These are phyloP conservation scores for Gastrolobium bilobum DNA, from an alignment of 306 rosid genomes.

Conservation along the genomic window DNA sequence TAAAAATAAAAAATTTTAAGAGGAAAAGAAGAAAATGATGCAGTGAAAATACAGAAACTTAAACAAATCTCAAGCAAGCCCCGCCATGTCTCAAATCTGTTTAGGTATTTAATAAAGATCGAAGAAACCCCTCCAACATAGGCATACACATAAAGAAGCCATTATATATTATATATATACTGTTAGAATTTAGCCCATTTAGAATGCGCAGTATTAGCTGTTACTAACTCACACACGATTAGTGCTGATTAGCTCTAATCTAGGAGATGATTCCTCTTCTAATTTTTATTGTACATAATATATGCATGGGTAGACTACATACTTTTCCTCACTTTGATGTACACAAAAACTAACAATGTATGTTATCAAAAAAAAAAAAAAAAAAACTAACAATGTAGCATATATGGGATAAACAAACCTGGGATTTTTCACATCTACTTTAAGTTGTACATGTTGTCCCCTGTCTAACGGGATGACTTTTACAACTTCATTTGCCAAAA, in stretches of 20 bases:
- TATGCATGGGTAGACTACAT: background rate
- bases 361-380: no score
- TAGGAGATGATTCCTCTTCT: background rate
- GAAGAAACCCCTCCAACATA: background rate
- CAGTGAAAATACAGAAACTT: background rate
- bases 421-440: slow-evolving; percentile 73
- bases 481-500: slow-evolving; percentile 71
- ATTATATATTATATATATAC: background rate
- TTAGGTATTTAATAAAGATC: background rate
- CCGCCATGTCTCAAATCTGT: background rate
- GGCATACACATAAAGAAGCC: background rate
- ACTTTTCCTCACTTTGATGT: background rate
- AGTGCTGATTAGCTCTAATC: background rate
- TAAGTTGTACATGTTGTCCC: slow-evolving; percentile 84
- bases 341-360: background rate
- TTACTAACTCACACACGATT: background rate
- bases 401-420: slow-evolving; percentile 53
- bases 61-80: background rate
- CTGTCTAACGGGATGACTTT: slow-evolving; percentile 85
- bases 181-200: background rate
- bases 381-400: background rate
- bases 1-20: background rate
- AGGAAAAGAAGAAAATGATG: background rate
- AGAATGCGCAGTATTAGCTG: background rate
- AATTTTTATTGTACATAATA: background rate